These are phyloP conservation scores for Neonectria punicea DNA, from an alignment of 2,329 filamentous ascomycete species.

Conservation along the genomic window DNA sequence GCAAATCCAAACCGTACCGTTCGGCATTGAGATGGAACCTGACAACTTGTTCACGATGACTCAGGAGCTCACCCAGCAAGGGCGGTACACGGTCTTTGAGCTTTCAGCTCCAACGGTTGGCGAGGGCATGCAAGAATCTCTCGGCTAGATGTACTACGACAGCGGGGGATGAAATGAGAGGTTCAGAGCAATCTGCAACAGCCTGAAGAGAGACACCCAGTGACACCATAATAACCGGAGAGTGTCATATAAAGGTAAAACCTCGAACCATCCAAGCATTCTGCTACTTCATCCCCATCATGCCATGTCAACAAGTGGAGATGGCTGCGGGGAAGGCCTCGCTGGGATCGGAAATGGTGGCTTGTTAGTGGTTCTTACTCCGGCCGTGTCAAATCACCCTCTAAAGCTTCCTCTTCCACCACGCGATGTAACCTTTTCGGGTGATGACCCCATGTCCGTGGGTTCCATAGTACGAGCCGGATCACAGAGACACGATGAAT, in stretches of 20 bases:
- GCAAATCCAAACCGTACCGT: neutral
- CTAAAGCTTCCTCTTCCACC: neutral
- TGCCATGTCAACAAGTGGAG: neutral
- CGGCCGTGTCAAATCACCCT: neutral
- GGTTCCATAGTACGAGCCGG: no score
- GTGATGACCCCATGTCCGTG: no score
- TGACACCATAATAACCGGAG: neutral
- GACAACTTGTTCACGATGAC: neutral
- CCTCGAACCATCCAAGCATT: neutral
- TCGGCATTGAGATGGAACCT: neutral
- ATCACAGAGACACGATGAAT: neutral
- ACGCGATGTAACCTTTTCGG: neutral
- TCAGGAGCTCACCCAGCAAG: neutral
- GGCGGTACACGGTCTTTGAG: neutral
- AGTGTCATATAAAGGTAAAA: neutral
- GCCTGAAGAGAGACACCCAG: no score
- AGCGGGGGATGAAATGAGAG: no score
- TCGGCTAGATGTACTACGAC: no score
- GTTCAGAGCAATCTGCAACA: neutral
- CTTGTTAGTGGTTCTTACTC: neutral
- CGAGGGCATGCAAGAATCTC: no score
- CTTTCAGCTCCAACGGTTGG: no score
- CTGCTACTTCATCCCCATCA: neutral
- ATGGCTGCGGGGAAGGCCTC: neutral
- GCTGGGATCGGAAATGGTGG: neutral